These are phyloP conservation scores for Hypoxylon sp. DNA, from an alignment of 2,329 filamentous ascomycete genomes.

Conservation along the genomic window DNA sequence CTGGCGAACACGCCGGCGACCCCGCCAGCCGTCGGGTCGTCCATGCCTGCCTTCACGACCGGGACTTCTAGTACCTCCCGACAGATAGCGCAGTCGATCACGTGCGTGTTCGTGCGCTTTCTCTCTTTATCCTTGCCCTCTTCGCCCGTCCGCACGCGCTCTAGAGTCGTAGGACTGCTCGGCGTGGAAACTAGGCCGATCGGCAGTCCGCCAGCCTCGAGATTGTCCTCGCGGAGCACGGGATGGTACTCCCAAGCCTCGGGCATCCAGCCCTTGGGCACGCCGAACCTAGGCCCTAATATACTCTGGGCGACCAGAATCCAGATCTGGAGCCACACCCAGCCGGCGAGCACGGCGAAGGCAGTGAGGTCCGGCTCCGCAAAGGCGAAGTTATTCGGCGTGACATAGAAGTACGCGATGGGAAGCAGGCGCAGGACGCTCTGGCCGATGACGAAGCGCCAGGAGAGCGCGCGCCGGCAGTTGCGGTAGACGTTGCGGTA, in stretches of 20 bases:
- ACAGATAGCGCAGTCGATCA: slow-evolving; percentile 95
- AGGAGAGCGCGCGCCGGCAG: slow-evolving; percentile 89
- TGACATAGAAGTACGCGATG: slow-evolving; percentile 87
- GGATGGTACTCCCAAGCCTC: slow-evolving; percentile 96
- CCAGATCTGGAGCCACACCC: slow-evolving; percentile 90
- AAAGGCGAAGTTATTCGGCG: slow-evolving; percentile 84
- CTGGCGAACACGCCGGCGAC: slow-evolving; percentile 81
- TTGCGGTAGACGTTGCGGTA: slow-evolving; percentile 91
- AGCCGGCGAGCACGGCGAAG: slow-evolving; percentile 76
- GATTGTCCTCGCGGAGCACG: slow-evolving; percentile 83
- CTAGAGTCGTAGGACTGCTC: slow-evolving; percentile 51
- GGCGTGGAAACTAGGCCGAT: slow-evolving; percentile 74
- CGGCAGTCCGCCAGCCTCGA: slow-evolving; percentile 84
- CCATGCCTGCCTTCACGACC: slow-evolving; percentile 74
- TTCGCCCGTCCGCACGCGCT: slow-evolving; percentile 52
- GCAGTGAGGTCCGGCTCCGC: slow-evolving; percentile 76
- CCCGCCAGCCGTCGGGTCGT: slow-evolving; percentile 64
- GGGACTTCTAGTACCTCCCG: slow-evolving; percentile 92
- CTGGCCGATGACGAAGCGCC: slow-evolving; percentile 91
- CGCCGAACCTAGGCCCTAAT: slow-evolving; percentile 88
- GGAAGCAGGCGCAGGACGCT: slow-evolving; percentile 83
- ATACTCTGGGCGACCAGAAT: slow-evolving; percentile 85
- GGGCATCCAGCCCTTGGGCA: slow-evolving; percentile 77
- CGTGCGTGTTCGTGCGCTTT: slow-evolving; percentile 60
- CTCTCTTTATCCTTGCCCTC: slow-evolving; percentile 46